Base-by-base conservation (phyloP, 495 filamentous ascomycete species). In the Penicillium antarcticum region DNA sequence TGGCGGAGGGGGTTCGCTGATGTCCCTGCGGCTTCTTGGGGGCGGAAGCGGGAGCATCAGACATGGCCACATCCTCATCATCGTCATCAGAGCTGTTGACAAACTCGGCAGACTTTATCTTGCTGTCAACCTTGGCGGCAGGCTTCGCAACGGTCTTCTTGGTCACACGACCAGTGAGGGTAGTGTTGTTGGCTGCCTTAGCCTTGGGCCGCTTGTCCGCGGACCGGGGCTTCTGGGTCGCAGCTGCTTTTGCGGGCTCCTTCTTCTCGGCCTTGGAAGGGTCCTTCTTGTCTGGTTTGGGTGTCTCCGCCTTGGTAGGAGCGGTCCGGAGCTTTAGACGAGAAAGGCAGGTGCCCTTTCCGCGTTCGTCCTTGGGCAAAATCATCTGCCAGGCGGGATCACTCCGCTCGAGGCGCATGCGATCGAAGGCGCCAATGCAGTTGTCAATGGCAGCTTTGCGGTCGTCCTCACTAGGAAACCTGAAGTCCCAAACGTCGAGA, bases 341-440 rank as follows among this genome's bases (percentile, higher is more conserved):
- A 53, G 91, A 95, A 8, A 95, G 74, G 45, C 82, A 81, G 52
- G 85, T 91, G 14, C 89, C 89, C 64, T 91, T 90, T 17, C 85
- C 87, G 21, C 90, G 80, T 48, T 95, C 89, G 32, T 83, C 75
- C 51, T 80, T 80, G 1, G 86, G 83, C 23, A 94, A 79, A 36
- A 96, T 75, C 55, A 74, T 76, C 65, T 96, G 88, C 90, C 91
- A 96, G 3, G 88, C 71, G 42, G 83, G 80, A 52, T 94, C 89
- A 4, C 81, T 78, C 26, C 80, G 75, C 18, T 78, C 79, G n/a
- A 95, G 67, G 5, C 91, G 82, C 72, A 86, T 76, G 47, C 86
- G 83, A 72, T 96, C 91, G 58, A 87, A 95, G 19, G 85, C 79
- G 33, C 79, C 84, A 45, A 95, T 80, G n/a, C 90, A 88, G 61